These are phyloP conservation scores for Lepidium didymum DNA, from an alignment of 345 rosid genomes.

Conservation along the genomic window DNA sequence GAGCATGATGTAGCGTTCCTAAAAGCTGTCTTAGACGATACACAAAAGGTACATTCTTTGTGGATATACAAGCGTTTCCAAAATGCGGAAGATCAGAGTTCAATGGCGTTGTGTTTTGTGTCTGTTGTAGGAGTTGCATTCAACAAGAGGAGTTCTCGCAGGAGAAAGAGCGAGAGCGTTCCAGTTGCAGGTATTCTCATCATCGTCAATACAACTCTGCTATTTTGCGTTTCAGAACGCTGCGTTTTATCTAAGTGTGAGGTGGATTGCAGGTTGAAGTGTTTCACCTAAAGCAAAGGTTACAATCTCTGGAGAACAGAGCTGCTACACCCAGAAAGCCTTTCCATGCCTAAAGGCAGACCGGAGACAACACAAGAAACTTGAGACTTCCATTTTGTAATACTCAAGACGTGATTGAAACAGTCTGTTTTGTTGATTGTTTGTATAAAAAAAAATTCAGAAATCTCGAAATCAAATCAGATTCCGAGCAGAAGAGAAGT, in stretches of 20 bases:
- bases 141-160: constrained; percentile 90
- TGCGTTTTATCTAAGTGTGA: neutral
- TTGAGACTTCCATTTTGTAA: neutral
- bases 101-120: neutral
- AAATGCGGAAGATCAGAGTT: neutral
- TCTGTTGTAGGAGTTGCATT: constrained; percentile 57
- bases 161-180: constrained; percentile 96
- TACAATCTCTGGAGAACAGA: constrained; percentile 83
- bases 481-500: neutral
- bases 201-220: neutral
- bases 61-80: neutral
- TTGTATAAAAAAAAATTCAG: neutral
- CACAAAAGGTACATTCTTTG: constrained; percentile 62
- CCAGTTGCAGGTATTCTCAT: constrained; percentile 64
- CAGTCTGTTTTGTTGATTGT: neutral
- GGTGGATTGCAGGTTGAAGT: constrained; percentile 69
- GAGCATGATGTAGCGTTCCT: constrained; percentile 98
- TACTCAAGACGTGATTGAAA: neutral
- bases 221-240: neutral
- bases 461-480: neutral
- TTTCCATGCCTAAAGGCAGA: constrained; percentile 44
- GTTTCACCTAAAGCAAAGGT: constrained; percentile 91
- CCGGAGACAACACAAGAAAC: neutral
- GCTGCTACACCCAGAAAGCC: constrained; percentile 74
- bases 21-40: constrained; percentile 90